Conservation (phyloP, 306 rosid genomes). For the Begonia loranthoides region DNA sequence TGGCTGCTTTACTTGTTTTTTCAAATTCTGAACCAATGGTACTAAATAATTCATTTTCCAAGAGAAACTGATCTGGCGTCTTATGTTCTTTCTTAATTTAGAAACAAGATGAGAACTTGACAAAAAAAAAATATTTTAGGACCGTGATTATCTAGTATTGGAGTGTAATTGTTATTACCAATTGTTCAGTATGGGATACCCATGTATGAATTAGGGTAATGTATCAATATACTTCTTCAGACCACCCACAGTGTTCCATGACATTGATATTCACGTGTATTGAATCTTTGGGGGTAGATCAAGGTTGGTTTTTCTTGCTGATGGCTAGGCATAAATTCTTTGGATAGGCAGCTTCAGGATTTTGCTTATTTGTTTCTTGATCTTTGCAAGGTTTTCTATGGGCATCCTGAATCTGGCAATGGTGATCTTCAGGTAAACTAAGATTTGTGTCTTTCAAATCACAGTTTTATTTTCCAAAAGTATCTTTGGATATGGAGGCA, state of each 20-base stretch:
- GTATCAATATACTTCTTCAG: slow-evolving; percentile 29
- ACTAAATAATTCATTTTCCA: slow-evolving; percentile 35
- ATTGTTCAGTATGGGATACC: not conserved
- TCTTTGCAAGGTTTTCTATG: slow-evolving; percentile 75
- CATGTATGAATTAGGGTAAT: slow-evolving; percentile 4
- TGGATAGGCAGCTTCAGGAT: slow-evolving; percentile 2
- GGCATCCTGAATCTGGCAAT: slow-evolving; percentile 88
- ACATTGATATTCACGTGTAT: slow-evolving; percentile 71
- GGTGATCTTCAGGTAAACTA: slow-evolving; percentile 76
- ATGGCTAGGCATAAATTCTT: slow-evolving; percentile 8
- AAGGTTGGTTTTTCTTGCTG: slow-evolving; percentile 34
- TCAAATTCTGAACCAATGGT: slow-evolving; percentile 89
- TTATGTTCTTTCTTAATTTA: not conserved
- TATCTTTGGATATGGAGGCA: slow-evolving; percentile 1
- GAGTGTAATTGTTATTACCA: not conserved
- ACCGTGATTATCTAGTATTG: not conserved
- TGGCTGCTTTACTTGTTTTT: slow-evolving; percentile 56
- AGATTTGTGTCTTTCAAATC: not conserved
- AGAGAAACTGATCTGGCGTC: not conserved
- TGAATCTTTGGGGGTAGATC: slow-evolving; percentile 86
- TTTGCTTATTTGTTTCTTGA: slow-evolving; percentile 16
- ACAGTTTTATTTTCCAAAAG: not conserved
- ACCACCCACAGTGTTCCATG: slow-evolving; percentile 88
- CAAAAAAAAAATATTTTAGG: not conserved
- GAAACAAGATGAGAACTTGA: not conserved